Evolutionary conservation across 2,329 filamentous ascomycete genomes (phyloP).

Genomic region (Xylariales sp.): DNA sequence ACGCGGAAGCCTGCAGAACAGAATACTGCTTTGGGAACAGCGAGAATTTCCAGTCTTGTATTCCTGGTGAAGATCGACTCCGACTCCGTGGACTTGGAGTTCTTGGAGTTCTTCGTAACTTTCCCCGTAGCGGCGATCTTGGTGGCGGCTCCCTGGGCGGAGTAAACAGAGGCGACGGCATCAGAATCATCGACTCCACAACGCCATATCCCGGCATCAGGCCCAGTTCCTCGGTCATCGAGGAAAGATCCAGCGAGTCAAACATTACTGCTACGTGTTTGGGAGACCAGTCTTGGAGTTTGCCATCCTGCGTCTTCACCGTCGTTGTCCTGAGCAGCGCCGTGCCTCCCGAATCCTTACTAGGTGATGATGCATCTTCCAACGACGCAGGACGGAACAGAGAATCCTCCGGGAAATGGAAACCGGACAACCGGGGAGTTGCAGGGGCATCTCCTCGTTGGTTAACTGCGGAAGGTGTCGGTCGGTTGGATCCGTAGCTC

Average conservation of each 20-base stretch:
- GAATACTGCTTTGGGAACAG: constrained; percentile 14
- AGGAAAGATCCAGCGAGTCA: constrained; percentile 20
- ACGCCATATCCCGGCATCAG: constrained; percentile 8
- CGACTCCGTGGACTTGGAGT: not conserved
- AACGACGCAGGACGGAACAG: constrained; percentile 13
- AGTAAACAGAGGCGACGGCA: constrained; percentile 19
- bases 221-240: constrained; percentile 12
- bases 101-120: not conserved
- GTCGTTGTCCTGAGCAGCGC: constrained; percentile 1
- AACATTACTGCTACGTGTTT: constrained; percentile 25
- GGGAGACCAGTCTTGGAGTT: constrained; percentile 24
- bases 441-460: not conserved
- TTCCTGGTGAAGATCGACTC: constrained; percentile 4
- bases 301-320: constrained; percentile 8
- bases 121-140: constrained; percentile 3
- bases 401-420: constrained; percentile 24
- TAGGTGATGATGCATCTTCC: not conserved
- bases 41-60: constrained; percentile 11
- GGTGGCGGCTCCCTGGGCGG: constrained; percentile 11
- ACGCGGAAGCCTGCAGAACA: constrained; percentile 6
- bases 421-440: constrained; percentile 15
- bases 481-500: constrained; percentile 5
- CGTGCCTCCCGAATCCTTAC: not conserved
- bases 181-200: constrained; percentile 13
- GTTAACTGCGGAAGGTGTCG: not conserved